Percentiles rank a stretch among this genome's conserved stretches.
phyloP scores from a whole-genome alignment of 2,329 filamentous ascomycete genomes.

The Penicillium sclerotiorum region DNA sequence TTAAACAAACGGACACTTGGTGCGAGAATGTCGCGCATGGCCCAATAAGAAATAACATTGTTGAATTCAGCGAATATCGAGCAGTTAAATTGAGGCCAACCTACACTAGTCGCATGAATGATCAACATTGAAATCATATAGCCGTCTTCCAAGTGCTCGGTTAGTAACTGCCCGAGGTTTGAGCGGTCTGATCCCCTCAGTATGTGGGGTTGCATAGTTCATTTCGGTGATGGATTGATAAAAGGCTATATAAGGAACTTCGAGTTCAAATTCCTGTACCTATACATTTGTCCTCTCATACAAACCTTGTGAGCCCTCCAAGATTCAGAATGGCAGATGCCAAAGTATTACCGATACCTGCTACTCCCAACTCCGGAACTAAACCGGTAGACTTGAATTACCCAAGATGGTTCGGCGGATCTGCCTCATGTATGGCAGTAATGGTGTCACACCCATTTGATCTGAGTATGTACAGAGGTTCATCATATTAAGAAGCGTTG shows the following conservation, averaged over 20 bases:
- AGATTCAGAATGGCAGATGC: neutral
- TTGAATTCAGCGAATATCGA: neutral
- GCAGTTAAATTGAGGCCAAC: too few relatives aligned
- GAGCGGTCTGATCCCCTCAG: neutral
- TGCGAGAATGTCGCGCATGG: too few relatives aligned
- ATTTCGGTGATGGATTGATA: too few relatives aligned
- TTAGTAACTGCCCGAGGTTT: neutral
- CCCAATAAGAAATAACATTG: too few relatives aligned
- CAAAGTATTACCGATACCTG: neutral
- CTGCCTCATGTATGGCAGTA: conserved; percentile 33
- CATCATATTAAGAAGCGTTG: neutral
- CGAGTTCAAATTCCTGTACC: too few relatives aligned
- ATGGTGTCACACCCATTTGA: conserved; percentile 30
- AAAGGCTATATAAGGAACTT: too few relatives aligned
- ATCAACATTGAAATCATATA: conserved; percentile 1
- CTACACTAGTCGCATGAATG: too few relatives aligned
- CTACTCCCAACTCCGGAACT: neutral
- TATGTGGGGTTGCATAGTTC: too few relatives aligned
- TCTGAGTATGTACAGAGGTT: conserved; percentile 16
- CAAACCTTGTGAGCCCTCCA: too few relatives aligned
- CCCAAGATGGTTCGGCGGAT: conserved; percentile 25
- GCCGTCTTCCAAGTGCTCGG: conserved; percentile 8
- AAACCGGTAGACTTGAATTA: conserved; percentile 10
- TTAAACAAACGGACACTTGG: too few relatives aligned
- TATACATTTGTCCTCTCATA: too few relatives aligned